phyloP scores from a whole-genome alignment of 805 yeast species.

The Myxozyma vanderwaltii region DNA sequence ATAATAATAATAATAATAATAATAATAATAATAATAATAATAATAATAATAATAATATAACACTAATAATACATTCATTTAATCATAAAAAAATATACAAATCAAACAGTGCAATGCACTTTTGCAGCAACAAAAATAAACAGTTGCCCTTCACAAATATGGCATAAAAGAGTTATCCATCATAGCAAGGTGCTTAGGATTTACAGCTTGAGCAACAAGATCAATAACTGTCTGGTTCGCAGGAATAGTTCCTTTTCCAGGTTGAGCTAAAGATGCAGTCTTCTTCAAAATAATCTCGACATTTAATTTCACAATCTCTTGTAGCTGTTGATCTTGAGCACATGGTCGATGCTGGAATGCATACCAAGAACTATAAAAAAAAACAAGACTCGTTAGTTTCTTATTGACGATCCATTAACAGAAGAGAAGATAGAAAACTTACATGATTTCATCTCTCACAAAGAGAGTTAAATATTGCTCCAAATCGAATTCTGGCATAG shows the following conservation, averaged over 20 bases:
- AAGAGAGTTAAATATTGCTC: conserved; percentile 90
- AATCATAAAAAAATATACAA: too few species aligned
- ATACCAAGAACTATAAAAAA: conserved; percentile 69
- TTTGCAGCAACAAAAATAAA: neutral
- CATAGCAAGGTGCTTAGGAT: conserved; percentile 88
- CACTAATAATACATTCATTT: neutral
- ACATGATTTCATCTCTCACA: conserved; percentile 89
- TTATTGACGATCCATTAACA: neutral
- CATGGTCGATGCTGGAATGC: conserved; percentile 77
- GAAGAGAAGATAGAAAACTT: neutral
- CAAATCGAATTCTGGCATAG: conserved; percentile 89
- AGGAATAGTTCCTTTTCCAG: conserved; percentile 58
- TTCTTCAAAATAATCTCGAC: conserved; percentile 82
- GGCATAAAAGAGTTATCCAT: conserved; percentile 97
- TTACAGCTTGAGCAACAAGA: conserved; percentile 89
- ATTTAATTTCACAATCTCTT: conserved; percentile 84
- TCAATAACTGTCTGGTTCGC: conserved; percentile 90
- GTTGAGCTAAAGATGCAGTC: conserved; percentile 74
- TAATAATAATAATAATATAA: too few species aligned
- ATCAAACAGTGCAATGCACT: too few species aligned
- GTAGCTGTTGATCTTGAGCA: conserved; percentile 78
- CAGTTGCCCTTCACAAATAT: conserved; percentile 55
- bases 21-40: neutral
- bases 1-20: too few species aligned
- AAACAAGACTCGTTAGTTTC: neutral